Evolutionary conservation across 2,329 filamentous ascomycete species (phyloP), one percentile per base, ranked within the genome.

Genomic region (Colletotrichum viniferum): DNA sequence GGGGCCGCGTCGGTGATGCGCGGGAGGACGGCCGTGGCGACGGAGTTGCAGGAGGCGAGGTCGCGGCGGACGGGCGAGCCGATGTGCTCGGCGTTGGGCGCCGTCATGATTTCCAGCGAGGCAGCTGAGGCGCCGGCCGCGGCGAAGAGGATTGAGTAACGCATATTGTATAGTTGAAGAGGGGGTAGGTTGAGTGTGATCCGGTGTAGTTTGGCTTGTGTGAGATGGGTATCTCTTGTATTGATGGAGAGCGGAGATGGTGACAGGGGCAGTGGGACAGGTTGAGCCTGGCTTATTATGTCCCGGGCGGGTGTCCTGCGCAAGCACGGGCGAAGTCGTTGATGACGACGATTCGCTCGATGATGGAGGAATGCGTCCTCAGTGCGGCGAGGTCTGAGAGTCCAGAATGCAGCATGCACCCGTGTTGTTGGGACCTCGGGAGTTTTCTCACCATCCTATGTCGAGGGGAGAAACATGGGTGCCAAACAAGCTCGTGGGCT

Each of bases 1-100:
- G 81, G 81, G 16, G 78, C 28, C 28, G 34, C 73, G 36, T 73
- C 66, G n/a, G 77, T 79, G 21, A 81, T 58, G 12, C 60, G 65
- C 13, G 80, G 77, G 26, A 80, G 60, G 18, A 81, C 38, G 6
- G 74, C 61, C 4, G 69, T 52, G 36, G 77, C 80, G 61, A 78
- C 76, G 3, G 78, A 78, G 38, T 34, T 76, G 34, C 76, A 77
- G 10, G 58, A 24, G 28, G 69, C 38, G 43, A 77, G 52, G 24
- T 76, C 76, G 61, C 76, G 76, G 38, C 72, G 72, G 30, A 62
- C 58, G 6, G 58, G 58, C 0, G 58, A 62, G 58, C 58, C 58
- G 61, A 34, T 14, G 14, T 63, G 61, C 21, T 38, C 21, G 24
- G 55, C 55, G 60, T 73, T 70, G 10, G 65, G 56, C 6, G 28